Evolutionary conservation across 1,284 basidiomycete species (phyloP).

Genomic region (Boletellus deceptivus): DNA sequence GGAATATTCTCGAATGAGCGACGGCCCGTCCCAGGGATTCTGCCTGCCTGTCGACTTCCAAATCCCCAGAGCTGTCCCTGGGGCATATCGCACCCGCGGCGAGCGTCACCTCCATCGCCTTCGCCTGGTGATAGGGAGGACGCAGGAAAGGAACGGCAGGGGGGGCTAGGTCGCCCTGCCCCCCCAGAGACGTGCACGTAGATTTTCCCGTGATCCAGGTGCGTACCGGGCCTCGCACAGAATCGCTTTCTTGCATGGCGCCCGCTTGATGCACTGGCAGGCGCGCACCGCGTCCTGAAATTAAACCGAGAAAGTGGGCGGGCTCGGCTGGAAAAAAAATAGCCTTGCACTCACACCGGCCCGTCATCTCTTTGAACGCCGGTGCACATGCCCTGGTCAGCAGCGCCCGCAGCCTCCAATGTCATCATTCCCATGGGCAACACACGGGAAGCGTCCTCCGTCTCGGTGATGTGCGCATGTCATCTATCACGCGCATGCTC

Average conservation of each 20-base stretch:
- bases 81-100: no score
- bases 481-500: conserved; percentile 7
- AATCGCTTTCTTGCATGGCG: conserved; percentile 41
- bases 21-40: background rate
- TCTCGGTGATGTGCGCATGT: conserved; percentile 7
- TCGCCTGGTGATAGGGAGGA: background rate
- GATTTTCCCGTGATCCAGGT: conserved; percentile 3
- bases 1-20: conserved; percentile 6
- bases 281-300: conserved; percentile 27
- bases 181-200: background rate
- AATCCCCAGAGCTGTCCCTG: background rate
- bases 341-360: conserved; percentile 34
- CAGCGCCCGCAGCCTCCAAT: conserved; percentile 34
- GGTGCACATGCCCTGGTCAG: conserved; percentile 10
- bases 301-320: conserved; percentile 35
- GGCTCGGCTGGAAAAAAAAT: conserved; percentile 26
- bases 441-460: conserved; percentile 19
- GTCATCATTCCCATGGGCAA: conserved; percentile 36
- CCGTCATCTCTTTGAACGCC: conserved; percentile 22
- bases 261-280: conserved; percentile 40
- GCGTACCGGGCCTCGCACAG: conserved; percentile 20
- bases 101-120: background rate
- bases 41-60: conserved; percentile 4
- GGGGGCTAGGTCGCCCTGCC: conserved; percentile 1
- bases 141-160: background rate